Percentiles rank a stretch among this genome's conserved stretches.
phyloP scores from a whole-genome alignment of 768 basidiomycete species.

The Holtermannia corniformis region DNA sequence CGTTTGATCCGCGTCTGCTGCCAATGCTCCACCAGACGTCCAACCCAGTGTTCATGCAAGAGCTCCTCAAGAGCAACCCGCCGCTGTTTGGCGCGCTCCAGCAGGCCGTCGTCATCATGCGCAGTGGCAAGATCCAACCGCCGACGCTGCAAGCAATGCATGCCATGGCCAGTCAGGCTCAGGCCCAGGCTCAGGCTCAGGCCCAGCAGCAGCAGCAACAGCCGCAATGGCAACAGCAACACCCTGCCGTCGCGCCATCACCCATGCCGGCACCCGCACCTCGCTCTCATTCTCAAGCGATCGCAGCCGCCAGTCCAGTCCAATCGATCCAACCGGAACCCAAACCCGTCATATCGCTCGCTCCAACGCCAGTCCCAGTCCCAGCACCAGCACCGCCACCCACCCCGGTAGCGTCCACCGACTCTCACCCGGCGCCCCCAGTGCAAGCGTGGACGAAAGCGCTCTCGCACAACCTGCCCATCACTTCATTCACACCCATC shows the following conservation, averaged over 20 bases:
- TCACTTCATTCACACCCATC: constrained; percentile 55
- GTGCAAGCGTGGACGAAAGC: constrained; percentile 31
- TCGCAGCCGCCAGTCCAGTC: no score
- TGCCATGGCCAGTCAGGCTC: constrained; percentile 4
- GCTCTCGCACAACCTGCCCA: constrained; percentile 48
- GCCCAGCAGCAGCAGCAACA: not conserved
- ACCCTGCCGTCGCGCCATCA: no score
- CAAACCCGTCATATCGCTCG: no score
- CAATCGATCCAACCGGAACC: no score
- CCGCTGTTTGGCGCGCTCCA: not conserved
- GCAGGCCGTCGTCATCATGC: not conserved
- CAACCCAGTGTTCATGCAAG: not conserved
- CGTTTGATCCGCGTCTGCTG: not conserved
- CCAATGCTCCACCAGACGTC: not conserved
- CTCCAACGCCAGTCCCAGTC: constrained; percentile 8
- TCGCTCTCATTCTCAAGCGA: no score
- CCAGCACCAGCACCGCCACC: constrained; percentile 5
- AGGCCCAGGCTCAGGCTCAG: constrained; percentile 1
- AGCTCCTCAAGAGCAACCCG: not conserved
- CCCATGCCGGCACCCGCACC: no score
- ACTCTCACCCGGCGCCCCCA: constrained; percentile 11
- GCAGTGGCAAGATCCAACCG: not conserved
- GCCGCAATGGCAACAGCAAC: constrained; percentile 3
- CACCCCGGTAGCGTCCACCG: constrained; percentile 1
- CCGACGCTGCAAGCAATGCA: constrained; percentile 2